These are phyloP conservation scores for Sporodiniella umbellata DNA, from an alignment of 371 early-diverging fungal genomes.

Conservation along the genomic window DNA sequence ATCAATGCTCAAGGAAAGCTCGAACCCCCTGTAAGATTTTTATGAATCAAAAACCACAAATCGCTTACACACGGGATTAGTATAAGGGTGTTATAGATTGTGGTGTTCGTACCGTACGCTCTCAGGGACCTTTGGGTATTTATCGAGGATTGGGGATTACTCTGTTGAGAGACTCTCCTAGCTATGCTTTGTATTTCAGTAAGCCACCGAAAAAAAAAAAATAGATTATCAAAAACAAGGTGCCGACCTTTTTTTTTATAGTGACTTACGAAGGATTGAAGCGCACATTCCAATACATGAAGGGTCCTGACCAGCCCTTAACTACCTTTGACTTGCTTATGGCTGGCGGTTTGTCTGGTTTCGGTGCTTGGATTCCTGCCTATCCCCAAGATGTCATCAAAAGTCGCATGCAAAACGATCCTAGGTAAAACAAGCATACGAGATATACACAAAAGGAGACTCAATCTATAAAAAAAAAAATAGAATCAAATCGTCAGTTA, in stretches of 20 bases:
- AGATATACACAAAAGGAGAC: neutral
- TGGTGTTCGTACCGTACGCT: conserved; percentile 64
- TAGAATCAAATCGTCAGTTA: conserved; percentile 1
- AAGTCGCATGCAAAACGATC: conserved; percentile 70
- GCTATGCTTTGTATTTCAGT: conserved; percentile 82
- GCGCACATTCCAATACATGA: conserved; percentile 46
- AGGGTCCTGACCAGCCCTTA: conserved; percentile 38
- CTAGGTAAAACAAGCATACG: conserved; percentile 18
- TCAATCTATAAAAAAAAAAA: neutral
- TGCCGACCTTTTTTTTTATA: too few relatives aligned
- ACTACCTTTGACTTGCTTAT: conserved; percentile 64
- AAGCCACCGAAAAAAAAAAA: conserved; percentile 17
- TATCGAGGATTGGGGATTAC: conserved; percentile 84
- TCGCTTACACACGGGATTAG: too few relatives aligned
- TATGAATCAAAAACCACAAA: too few relatives aligned
- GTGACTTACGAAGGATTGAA: conserved; percentile 70
- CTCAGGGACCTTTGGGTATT: conserved; percentile 67
- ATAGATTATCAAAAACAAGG: too few relatives aligned
- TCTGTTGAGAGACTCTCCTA: conserved; percentile 81
- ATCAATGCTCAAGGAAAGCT: conserved; percentile 31
- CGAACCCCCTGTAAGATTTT: conserved; percentile 45
- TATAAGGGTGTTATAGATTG: conserved; percentile 79
- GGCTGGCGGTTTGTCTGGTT: conserved; percentile 84
- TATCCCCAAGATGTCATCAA: conserved; percentile 92
- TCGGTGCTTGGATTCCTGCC: conserved; percentile 82